These are phyloP conservation scores for Diaporthe caulivora DNA, from an alignment of 2,329 filamentous ascomycete species.

Conservation along the genomic window DNA sequence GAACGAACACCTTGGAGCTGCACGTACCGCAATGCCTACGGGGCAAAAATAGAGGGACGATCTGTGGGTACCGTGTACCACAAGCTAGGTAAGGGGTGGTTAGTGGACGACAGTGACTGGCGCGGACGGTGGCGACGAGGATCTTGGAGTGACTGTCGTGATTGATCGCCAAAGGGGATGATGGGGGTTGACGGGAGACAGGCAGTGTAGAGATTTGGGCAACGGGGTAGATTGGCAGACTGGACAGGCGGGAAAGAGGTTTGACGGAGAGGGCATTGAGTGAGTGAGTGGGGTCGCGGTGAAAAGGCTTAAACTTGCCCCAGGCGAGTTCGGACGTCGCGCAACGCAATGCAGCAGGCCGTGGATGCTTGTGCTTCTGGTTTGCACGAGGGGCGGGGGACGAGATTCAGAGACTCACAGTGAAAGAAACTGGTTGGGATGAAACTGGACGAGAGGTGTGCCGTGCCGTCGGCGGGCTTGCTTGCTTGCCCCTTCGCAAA, in stretches of 20 bases:
- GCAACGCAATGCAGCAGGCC: slow-evolving; percentile 7
- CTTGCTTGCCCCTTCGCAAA: slow-evolving; percentile 10
- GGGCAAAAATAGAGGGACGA: slow-evolving; percentile 31
- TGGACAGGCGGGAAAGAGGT: not conserved
- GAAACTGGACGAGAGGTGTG: slow-evolving; percentile 35
- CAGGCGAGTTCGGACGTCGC: slow-evolving; percentile 24
- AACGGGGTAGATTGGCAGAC: too few relatives aligned
- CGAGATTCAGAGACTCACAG: slow-evolving; percentile 28
- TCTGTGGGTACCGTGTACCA: slow-evolving; percentile 27
- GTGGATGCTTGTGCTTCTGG: slow-evolving; percentile 27
- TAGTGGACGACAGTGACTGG: slow-evolving; percentile 32
- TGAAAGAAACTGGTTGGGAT: slow-evolving; percentile 36
- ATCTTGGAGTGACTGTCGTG: slow-evolving; percentile 22
- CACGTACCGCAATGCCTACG: slow-evolving; percentile 28
- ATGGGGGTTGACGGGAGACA: slow-evolving; percentile 9
- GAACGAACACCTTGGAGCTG: not conserved
- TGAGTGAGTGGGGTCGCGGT: slow-evolving; percentile 14
- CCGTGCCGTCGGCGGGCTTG: slow-evolving; percentile 30
- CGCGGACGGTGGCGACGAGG: slow-evolving; percentile 7
- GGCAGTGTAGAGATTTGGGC: slow-evolving; percentile 15
- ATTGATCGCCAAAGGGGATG: slow-evolving; percentile 28
- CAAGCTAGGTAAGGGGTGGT: slow-evolving; percentile 26
- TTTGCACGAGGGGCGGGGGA: not conserved
- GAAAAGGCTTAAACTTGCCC: slow-evolving; percentile 24
- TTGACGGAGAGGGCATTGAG: not conserved